Conservation (phyloP, 352 stramenopile genomes). For the Phytophthora uliginosa region DNA sequence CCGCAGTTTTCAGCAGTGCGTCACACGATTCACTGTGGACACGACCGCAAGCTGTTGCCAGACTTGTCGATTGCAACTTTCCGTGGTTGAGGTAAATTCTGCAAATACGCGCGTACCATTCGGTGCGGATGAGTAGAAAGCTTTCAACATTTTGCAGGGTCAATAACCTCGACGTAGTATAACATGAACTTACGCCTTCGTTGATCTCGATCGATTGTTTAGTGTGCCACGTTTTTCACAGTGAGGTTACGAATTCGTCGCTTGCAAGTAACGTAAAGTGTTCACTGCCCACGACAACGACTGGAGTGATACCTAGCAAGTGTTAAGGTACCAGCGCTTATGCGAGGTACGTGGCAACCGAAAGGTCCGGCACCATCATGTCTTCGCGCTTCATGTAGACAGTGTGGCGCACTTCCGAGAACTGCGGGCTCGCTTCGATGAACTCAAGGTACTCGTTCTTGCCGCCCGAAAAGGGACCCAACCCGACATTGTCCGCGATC, state of each 20-base stretch:
- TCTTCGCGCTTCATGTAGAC: not conserved
- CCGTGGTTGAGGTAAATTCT: not conserved
- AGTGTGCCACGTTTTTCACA: not conserved
- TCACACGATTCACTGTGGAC: slow-evolving; percentile 29
- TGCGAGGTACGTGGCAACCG: not conserved
- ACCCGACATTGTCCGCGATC: not conserved
- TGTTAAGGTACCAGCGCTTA: not conserved
- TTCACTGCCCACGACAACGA: too few species aligned
- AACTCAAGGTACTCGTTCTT: not conserved
- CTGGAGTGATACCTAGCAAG: not conserved
- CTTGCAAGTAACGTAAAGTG: not conserved
- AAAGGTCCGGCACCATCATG: not conserved
- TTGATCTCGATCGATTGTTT: not conserved
- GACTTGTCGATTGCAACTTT: slow-evolving; percentile 45
- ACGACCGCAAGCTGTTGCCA: slow-evolving; percentile 18
- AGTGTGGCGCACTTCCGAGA: not conserved
- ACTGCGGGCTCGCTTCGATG: not conserved
- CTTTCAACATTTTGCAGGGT: too few species aligned
- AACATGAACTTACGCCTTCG: not conserved
- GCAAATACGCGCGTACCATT: not conserved
- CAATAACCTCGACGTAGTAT: not conserved
- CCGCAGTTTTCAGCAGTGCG: slow-evolving; percentile 44
- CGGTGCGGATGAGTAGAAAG: not conserved
- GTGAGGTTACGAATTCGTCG: not conserved
- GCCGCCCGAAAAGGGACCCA: not conserved